Evolutionary conservation across 2,329 filamentous ascomycete genomes (phyloP).

Genomic region (Curvularia verruculosa): DNA sequence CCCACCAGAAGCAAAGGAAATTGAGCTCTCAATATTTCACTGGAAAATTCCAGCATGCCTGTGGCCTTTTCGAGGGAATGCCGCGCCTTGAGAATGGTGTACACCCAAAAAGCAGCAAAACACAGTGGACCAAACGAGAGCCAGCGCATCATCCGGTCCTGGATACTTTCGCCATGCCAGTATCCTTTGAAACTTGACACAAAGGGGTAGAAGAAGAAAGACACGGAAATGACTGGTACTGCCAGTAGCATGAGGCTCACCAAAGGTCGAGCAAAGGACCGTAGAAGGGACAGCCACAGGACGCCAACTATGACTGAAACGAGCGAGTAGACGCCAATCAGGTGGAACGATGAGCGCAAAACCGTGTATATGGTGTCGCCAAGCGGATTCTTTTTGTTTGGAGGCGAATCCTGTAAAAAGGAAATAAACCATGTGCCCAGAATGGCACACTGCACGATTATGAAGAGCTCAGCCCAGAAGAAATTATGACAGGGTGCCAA

Average conservation of each 20-base stretch:
- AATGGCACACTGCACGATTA: slow-evolving; percentile 82
- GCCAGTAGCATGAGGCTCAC: slow-evolving; percentile 81
- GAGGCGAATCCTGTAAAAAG: slow-evolving; percentile 82
- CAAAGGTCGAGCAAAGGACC: slow-evolving; percentile 85
- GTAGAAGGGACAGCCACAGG: slow-evolving; percentile 85
- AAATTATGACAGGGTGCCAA: slow-evolving; percentile 70
- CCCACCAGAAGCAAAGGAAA: slow-evolving; percentile 84
- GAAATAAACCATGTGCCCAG: slow-evolving; percentile 89
- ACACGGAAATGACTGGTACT: slow-evolving; percentile 83
- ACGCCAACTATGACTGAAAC: slow-evolving; percentile 88
- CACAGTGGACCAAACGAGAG: slow-evolving; percentile 76
- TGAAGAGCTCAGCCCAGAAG: slow-evolving; percentile 89
- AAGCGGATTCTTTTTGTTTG: slow-evolving; percentile 70
- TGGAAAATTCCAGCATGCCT: slow-evolving; percentile 89
- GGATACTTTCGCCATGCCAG: slow-evolving; percentile 75
- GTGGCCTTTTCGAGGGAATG: slow-evolving; percentile 82
- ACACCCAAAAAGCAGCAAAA: slow-evolving; percentile 79
- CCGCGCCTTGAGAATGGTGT: slow-evolving; percentile 80
- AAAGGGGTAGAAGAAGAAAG: slow-evolving; percentile 90
- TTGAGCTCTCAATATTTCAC: slow-evolving; percentile 83
- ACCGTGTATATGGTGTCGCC: slow-evolving; percentile 96
- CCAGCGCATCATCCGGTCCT: slow-evolving; percentile 90
- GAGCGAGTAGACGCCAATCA: slow-evolving; percentile 88
- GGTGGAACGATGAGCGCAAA: slow-evolving; percentile 82
- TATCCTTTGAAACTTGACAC: slow-evolving; percentile 84